Conservation (phyloP, 192 early-diverging fungal genomes). For the Coemansia sp. region DNA sequence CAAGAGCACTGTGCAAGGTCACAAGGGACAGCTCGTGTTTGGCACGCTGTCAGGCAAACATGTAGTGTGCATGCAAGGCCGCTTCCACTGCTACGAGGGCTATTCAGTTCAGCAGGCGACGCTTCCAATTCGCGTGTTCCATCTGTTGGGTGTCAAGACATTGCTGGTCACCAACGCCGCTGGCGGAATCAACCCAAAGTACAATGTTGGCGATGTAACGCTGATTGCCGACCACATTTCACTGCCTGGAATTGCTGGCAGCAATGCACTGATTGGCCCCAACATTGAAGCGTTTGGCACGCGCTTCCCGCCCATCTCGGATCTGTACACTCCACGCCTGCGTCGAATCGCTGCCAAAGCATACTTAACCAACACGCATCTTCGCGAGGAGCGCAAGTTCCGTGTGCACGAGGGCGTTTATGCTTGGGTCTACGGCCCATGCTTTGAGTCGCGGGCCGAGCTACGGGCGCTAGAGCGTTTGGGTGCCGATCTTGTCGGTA, state of each 20-base stretch:
- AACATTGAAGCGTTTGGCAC: slow-evolving; percentile 81
- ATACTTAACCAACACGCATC: slow-evolving; percentile 31
- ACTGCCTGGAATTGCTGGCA: slow-evolving; percentile 71
- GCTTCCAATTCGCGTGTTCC: slow-evolving; percentile 86
- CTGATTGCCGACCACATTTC: slow-evolving; percentile 80
- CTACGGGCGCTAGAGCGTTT: slow-evolving; percentile 66
- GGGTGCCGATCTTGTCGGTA: slow-evolving; percentile 87
- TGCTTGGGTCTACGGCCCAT: slow-evolving; percentile 80
- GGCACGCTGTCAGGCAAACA: slow-evolving; percentile 72
- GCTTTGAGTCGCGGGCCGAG: slow-evolving; percentile 87
- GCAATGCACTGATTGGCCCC: slow-evolving; percentile 80
- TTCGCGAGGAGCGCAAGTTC: slow-evolving; percentile 43
- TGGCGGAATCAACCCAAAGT: slow-evolving; percentile 77
- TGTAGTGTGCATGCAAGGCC: slow-evolving; percentile 86
- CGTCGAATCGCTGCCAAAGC: slow-evolving; percentile 58
- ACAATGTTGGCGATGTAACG: slow-evolving; percentile 83
- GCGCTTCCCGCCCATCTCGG: slow-evolving; percentile 85
- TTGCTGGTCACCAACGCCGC: slow-evolving; percentile 87
- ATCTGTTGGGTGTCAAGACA: slow-evolving; percentile 73
- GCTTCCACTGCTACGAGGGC: slow-evolving; percentile 92
- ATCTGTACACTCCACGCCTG: slow-evolving; percentile 80
- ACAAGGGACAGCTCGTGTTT: slow-evolving; percentile 71
- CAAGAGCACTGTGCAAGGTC: slow-evolving; percentile 61
- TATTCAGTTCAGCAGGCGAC: slow-evolving; percentile 73
- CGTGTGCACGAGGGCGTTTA: slow-evolving; percentile 82